Base-by-base conservation (phyloP, 2,329 filamentous ascomycete species). In the Aspergillus sp. region DNA sequence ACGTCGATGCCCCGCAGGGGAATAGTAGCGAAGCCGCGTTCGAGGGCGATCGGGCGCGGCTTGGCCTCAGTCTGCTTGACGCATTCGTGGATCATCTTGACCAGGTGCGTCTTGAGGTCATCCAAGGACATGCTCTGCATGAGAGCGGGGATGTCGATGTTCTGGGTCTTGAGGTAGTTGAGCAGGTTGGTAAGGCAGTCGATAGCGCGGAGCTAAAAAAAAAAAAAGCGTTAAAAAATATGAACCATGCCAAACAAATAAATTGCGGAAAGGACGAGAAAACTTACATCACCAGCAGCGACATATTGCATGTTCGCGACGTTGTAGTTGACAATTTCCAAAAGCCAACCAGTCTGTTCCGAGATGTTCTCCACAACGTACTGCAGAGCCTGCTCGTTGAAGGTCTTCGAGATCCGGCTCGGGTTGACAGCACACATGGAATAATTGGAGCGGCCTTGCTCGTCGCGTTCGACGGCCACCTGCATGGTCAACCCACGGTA, bases 401-500 rank as follows among this genome's bases (percentile, higher is more conserved):
- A 98, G 1, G 89, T 96, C 80, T 94, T 95, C 63, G 88, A 94
- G 69, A 98, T 96, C 55, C 93, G 85, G 76, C 89, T 95, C 33
- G 93, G 93, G 75, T 98, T 98, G 71, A 98, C 91, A 48, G 93
- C 93, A 69, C 91, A 96, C 93, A 98, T 98, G 52, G 87, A 90
- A 77, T 98, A 98, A 78, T 97, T 97, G 58, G 90, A 96, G 47
- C 93, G 86, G 34, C 93, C 93, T 54, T 81, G 76, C 49, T 85
- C 90, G 67, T 98, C 93, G 66, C 93, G 89, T 75, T 97, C 93
- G 54, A 98, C 93, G 27, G 93, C 93, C 42, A 98, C 93, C 73
- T 98, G 93, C 93, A 98, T 98, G 26, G 93, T 98, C 62, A 98
- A 76, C 63, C 93, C 93, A 69, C 93, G 89, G 76, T 98, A 98